Conservation (phyloP, 2,329 filamentous ascomycete species). For the Hypoxylon rubiginosum region DNA sequence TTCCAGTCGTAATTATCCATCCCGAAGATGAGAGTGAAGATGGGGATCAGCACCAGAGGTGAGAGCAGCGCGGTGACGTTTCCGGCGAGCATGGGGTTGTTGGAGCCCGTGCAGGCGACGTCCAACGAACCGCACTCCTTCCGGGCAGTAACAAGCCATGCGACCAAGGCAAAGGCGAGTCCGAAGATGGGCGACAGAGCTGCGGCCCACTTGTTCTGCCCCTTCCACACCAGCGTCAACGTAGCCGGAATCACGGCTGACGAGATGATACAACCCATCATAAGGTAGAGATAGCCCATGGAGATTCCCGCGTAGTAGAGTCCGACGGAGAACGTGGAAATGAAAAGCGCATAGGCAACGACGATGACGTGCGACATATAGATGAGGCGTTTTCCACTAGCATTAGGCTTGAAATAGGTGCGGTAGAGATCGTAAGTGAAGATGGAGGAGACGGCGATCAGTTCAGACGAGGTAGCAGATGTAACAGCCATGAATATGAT, state of each 20-base stretch:
- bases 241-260: slow-evolving; percentile 87
- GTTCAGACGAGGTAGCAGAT: slow-evolving; percentile 82
- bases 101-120: slow-evolving; percentile 83
- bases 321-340: slow-evolving; percentile 83
- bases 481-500: slow-evolving; percentile 94
- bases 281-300: slow-evolving; percentile 89
- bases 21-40: slow-evolving; percentile 80
- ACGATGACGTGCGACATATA: slow-evolving; percentile 83
- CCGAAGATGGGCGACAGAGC: slow-evolving; percentile 78
- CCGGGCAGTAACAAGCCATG: slow-evolving; percentile 83
- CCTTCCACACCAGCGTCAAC: slow-evolving; percentile 83
- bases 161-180: slow-evolving; percentile 75
- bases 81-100: slow-evolving; percentile 88
- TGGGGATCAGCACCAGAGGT: slow-evolving; percentile 78
- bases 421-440: slow-evolving; percentile 91
- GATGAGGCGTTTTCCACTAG: slow-evolving; percentile 81
- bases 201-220: slow-evolving; percentile 82
- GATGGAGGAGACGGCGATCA: slow-evolving; percentile 90
- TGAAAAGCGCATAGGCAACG: slow-evolving; percentile 77
- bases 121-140: slow-evolving; percentile 76
- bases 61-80: slow-evolving; percentile 87
- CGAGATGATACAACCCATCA: slow-evolving; percentile 94
- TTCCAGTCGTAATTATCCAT: slow-evolving; percentile 86
- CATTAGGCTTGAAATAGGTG: slow-evolving; percentile 84
- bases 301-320: slow-evolving; percentile 80